Base-by-base conservation (phyloP, 1,284 basidiomycete genomes). In the Ganoderma sinense region DNA sequence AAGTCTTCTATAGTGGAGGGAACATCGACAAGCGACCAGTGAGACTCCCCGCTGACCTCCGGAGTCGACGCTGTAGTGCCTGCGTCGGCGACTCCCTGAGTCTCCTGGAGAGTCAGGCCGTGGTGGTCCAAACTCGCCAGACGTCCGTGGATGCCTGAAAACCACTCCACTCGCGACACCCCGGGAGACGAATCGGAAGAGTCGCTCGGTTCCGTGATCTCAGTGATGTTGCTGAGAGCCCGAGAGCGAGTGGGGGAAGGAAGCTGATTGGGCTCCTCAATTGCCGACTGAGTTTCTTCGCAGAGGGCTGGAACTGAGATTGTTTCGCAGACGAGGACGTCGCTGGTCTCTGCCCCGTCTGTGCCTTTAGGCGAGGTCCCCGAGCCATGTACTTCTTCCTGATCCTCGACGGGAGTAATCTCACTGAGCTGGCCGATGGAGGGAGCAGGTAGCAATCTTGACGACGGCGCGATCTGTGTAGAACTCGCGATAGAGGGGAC, bases 201-300 rank as follows among this genome's bases (percentile, higher is more conserved):
- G 5, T 61, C 56, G 31, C 56, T 45, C 16, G 66, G 66, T 31
- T 67, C 66, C 5, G 66, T 67, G 16, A 26, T 41, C 45, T 67
- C 66, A 20, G 66, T 63, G 31, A 67, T 62, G 59, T 67, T 48
- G 48, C 61, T 67, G 26, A 66, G 58, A 7, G 45, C 23, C 18
- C 65, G 58, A 26, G 16, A 31, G 29, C 43, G 29, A 55, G 5
- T 10, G 14, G 53, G 53, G 23, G 29, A 55, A 51, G 53, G 29
- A 6, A 26, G 26, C 23, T 29, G 13, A 26, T 18, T 5, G 18
- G 18, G 7, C 29, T 18, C 29, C 16, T 6, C 6, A 8, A 55
- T 14, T 29, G 29, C 18, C 4, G 53, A 14, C 14, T 7, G 53
- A 31, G 29, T 6, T 18, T 20, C 53, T 31, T 55, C 53, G 29